Conservation (phyloP, 2,329 filamentous ascomycete genomes). For the Sporothrix variecibatus region DNA sequence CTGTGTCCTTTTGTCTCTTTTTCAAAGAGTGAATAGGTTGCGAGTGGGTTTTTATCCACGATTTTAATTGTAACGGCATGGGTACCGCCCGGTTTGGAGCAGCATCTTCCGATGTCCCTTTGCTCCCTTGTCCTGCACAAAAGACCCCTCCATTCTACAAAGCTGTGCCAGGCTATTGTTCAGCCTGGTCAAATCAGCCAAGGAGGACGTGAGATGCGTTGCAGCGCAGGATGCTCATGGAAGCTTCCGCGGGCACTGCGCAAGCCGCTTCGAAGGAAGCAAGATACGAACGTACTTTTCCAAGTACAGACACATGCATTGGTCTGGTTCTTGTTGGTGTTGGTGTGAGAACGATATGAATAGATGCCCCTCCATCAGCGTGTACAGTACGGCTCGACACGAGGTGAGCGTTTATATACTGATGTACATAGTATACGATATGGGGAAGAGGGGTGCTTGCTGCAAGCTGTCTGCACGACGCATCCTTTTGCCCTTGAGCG, state of each 20-base stretch:
- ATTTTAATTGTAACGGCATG: neutral
- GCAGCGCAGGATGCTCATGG: neutral
- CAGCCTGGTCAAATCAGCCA: neutral
- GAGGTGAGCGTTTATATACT: neutral
- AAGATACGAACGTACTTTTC: neutral
- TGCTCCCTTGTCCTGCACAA: neutral
- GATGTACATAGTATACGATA: neutral
- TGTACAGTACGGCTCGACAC: constrained; percentile 17
- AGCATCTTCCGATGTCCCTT: neutral
- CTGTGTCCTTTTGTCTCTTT: neutral
- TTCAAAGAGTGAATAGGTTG: neutral
- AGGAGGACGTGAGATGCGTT: neutral
- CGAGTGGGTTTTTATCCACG: neutral
- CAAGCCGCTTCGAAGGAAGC: neutral
- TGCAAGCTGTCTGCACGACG: neutral
- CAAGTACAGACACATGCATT: neutral
- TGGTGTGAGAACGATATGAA: neutral
- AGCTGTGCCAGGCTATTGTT: neutral
- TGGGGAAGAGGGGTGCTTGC: neutral
- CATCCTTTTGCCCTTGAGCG: constrained; percentile 1
- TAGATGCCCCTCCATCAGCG: neutral
- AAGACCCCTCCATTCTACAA: neutral
- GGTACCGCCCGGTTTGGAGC: constrained; percentile 6
- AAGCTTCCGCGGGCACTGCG: neutral
- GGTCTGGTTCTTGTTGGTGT: neutral